Evolutionary conservation across 768 basidiomycete species (phyloP), one percentile per base, ranked within the genome.

Genomic region (Boletus reticuloceps): DNA sequence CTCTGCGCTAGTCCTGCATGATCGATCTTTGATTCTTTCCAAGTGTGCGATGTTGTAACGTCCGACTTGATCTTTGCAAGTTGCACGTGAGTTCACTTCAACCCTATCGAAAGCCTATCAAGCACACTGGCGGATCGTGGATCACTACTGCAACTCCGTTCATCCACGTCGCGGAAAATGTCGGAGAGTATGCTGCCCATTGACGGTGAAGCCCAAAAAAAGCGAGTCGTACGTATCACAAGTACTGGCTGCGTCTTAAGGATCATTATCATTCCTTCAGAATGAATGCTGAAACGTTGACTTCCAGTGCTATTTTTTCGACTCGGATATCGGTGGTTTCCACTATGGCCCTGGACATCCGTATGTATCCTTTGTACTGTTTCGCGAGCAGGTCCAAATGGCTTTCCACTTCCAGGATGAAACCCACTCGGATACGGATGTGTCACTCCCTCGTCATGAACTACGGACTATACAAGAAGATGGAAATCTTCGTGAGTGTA

Each of bases 301-400:
- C n/a, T n/a, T n/a, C n/a, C 54, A 97, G 91, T 98, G 96, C 70
- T 99, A 99, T 79, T 99, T 99, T 80, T 99, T 95, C 77, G 96
- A 99, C 74, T 96, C 94, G 32, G 96, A 99, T 70, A 95, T 99
- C 72, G 96, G 97, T 22, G 96, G 97, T 49, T 99, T 98, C 70
- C 97, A 98, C 72, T 95, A 97, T 86, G 94, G 94, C n/a, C 93
- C 89, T 54, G 95, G 94, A 7, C 94, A 98, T 71, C 93, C 94
- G 87, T 91, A 73, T 64, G 84, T 67, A 41, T 50, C 17, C 12
- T 12, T n/a, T 32, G 41, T 20, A 13, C 39, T 40, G 13, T 29
- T 49, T 16, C 27, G 5, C 27, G 50, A 40, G 9, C 39, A 47
- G 20, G 20, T 50, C 50, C 41, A n/a, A 58, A 54, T 22, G 25